Conservation (phyloP, 805 yeast genomes). For the Yarrowia deformans region DNA sequence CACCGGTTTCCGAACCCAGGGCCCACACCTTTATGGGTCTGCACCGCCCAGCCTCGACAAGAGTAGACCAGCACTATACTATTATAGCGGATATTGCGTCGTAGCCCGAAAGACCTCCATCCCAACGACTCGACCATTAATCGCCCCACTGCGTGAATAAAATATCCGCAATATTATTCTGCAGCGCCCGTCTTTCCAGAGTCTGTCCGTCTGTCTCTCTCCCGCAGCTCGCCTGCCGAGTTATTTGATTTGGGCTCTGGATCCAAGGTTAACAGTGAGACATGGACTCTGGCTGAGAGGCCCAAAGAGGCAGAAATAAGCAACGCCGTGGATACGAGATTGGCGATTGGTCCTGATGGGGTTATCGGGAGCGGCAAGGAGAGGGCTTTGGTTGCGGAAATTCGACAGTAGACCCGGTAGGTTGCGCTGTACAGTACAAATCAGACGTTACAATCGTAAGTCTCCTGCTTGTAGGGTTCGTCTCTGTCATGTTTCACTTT, state of each 20-base stretch:
- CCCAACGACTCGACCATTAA: too few relatives aligned
- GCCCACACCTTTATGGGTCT: neutral
- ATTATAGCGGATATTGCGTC: too few relatives aligned
- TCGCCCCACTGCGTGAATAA: neutral
- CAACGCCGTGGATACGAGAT: neutral
- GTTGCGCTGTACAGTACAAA: too few relatives aligned
- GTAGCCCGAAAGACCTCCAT: too few relatives aligned
- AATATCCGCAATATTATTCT: neutral
- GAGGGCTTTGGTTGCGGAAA: too few relatives aligned
- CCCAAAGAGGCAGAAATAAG: conserved; percentile 31
- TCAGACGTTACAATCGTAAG: too few relatives aligned
- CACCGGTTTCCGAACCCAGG: conserved; percentile 1
- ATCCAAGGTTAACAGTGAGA: conserved; percentile 31
- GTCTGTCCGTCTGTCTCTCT: conserved; percentile 12
- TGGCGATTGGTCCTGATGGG: too few relatives aligned
- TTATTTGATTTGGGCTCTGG: neutral
- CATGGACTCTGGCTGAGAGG: neutral
- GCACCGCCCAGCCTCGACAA: neutral
- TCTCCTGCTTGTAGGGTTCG: too few relatives aligned
- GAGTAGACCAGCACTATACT: neutral
- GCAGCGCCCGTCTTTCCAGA: conserved; percentile 7
- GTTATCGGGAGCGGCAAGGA: too few relatives aligned
- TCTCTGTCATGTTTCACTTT: too few relatives aligned
- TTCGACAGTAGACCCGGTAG: too few relatives aligned
- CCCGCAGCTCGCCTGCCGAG: conserved; percentile 16